These are phyloP conservation scores for Yamadazyma atmosphaerica DNA, from an alignment of 1,139 yeast species.

Conservation along the genomic window DNA sequence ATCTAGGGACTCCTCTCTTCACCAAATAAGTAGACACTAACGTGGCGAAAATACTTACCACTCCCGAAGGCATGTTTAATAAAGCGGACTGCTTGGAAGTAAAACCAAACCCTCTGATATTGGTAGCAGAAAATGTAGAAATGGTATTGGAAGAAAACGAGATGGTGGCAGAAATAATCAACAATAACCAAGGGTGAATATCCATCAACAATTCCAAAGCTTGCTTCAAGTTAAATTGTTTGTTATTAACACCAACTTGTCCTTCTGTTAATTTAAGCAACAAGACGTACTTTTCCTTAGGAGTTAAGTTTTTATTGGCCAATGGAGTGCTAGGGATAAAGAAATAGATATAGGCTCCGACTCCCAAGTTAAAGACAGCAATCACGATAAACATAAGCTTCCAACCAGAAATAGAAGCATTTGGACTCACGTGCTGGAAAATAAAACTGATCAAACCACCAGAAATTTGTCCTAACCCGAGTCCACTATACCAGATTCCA, in stretches of 20 bases:
- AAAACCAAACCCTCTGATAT: constrained; percentile 35
- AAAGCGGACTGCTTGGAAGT: constrained; percentile 18
- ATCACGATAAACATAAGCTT: constrained; percentile 38
- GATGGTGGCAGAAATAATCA: constrained; percentile 25
- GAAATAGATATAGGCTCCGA: constrained; percentile 28
- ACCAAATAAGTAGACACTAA: constrained; percentile 14
- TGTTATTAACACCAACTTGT: constrained; percentile 45
- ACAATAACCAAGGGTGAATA: constrained; percentile 47
- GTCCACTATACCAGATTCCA: constrained; percentile 38
- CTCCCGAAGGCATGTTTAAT: constrained; percentile 18
- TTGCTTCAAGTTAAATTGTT: constrained; percentile 40
- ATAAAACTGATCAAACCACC: constrained; percentile 42
- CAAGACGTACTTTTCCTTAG: constrained; percentile 30
- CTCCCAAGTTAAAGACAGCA: constrained; percentile 32
- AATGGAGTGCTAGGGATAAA: constrained; percentile 30
- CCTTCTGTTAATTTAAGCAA: constrained; percentile 19
- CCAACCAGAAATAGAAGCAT: constrained; percentile 28
- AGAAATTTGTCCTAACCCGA: constrained; percentile 40
- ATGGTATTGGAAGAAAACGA: constrained; percentile 43
- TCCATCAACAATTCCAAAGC: constrained; percentile 47
- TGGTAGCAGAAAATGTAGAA: constrained; percentile 40
- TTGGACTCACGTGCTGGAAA: constrained; percentile 33
- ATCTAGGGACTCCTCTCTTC: constrained; percentile 18
- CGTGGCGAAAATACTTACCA: constrained; percentile 14
- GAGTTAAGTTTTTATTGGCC: constrained; percentile 30